phyloP scores from a whole-genome alignment of 2,329 filamentous ascomycete genomes.

The Aspergillus sp. region DNA sequence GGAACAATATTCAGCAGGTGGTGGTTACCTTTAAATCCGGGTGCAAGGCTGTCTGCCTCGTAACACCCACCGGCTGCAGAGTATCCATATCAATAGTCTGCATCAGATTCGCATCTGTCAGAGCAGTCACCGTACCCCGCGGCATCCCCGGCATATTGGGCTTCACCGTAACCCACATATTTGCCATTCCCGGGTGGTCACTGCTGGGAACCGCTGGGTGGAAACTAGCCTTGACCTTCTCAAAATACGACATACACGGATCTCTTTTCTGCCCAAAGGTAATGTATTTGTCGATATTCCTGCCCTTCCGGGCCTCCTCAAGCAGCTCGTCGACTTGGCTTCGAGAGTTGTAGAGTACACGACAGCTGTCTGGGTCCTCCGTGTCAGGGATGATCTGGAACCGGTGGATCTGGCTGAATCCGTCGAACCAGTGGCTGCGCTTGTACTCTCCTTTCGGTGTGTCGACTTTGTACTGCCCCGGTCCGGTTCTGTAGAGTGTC shows the following conservation, averaged over 20 bases:
- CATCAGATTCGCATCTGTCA: conserved; percentile 52
- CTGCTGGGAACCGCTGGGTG: background rate
- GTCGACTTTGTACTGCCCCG: conserved; percentile 55
- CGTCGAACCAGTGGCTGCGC: conserved; percentile 76
- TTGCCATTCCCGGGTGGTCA: too few species aligned
- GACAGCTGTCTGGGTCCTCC: conserved; percentile 24
- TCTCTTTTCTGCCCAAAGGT: conserved; percentile 71
- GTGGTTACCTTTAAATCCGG: conserved; percentile 53
- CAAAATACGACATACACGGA: conserved; percentile 71
- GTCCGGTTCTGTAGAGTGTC: conserved; percentile 56
- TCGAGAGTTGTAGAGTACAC: conserved; percentile 68
- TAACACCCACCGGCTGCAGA: conserved; percentile 66
- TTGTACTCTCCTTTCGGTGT: conserved; percentile 59
- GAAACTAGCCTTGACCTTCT: conserved; percentile 52
- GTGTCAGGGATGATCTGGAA: conserved; percentile 46
- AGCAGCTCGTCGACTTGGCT: conserved; percentile 64
- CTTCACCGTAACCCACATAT: too few species aligned
- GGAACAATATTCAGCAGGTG: too few species aligned
- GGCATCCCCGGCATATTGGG: too few species aligned
- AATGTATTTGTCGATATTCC: conserved; percentile 52
- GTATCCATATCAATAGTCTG: conserved; percentile 61
- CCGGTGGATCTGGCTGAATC: conserved; percentile 64
- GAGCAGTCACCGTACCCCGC: conserved; percentile 49
- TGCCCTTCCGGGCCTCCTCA: conserved; percentile 58
- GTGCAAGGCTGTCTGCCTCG: conserved; percentile 24